Evolutionary conservation across 352 stramenopile genomes (phyloP).

Genomic region (Globisporangium heterothallicum): DNA sequence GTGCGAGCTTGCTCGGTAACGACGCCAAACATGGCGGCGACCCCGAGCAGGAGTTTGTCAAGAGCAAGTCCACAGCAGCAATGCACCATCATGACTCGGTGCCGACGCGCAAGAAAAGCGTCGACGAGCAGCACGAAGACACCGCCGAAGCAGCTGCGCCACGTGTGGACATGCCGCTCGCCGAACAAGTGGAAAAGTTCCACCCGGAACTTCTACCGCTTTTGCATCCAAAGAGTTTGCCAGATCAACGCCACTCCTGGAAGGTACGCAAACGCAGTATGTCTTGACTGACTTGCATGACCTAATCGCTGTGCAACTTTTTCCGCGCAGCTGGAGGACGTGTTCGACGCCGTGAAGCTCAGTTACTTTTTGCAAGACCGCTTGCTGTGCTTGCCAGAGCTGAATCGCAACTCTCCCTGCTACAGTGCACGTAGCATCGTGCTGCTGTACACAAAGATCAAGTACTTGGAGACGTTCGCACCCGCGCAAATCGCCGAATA

Average conservation of each 20-base stretch:
- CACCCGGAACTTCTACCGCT: slow-evolving; percentile 60
- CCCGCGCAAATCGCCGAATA: slow-evolving; percentile 53
- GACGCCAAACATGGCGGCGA: slow-evolving; percentile 2
- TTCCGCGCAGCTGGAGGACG: slow-evolving; percentile 35
- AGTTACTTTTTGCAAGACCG: slow-evolving; percentile 66
- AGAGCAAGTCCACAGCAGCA: not conserved
- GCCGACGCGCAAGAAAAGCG: slow-evolving; percentile 12
- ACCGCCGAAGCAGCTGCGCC: slow-evolving; percentile 5
- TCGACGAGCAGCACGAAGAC: slow-evolving; percentile 11
- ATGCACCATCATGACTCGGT: not conserved
- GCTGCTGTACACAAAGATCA: slow-evolving; percentile 80
- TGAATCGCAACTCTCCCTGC: slow-evolving; percentile 77
- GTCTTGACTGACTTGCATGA: too few species aligned
- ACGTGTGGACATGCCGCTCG: slow-evolving; percentile 19
- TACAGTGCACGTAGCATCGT: slow-evolving; percentile 75
- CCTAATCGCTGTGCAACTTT: too few species aligned
- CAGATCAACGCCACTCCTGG: slow-evolving; percentile 27
- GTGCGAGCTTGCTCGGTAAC: slow-evolving; percentile 6
- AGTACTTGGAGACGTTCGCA: slow-evolving; percentile 77
- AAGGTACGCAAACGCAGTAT: too few species aligned
- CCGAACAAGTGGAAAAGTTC: slow-evolving; percentile 33
- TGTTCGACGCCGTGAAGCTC: slow-evolving; percentile 57
- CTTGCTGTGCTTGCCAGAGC: slow-evolving; percentile 62
- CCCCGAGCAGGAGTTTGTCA: not conserved
- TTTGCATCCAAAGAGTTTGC: slow-evolving; percentile 29